Conservation (phyloP, 768 basidiomycete species). For the Leccinum imitatum region DNA sequence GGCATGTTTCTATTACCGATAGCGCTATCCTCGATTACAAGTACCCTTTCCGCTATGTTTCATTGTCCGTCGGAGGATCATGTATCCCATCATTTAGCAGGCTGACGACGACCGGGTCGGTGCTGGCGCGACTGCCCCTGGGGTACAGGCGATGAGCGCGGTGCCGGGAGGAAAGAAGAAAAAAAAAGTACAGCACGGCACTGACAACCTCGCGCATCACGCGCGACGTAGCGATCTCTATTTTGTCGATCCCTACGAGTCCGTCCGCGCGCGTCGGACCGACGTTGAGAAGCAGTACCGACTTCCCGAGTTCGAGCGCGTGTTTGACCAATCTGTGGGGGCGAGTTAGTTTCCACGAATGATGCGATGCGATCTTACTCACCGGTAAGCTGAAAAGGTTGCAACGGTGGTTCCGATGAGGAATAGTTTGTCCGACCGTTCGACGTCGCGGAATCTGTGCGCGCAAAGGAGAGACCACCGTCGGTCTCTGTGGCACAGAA, state of each 20-base stretch:
- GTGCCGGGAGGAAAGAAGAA: not conserved
- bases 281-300: constrained; percentile 78
- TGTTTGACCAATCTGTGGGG: constrained; percentile 68
- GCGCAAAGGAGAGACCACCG: not conserved
- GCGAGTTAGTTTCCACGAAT: not conserved
- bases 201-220: constrained; percentile 68
- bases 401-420: constrained; percentile 89
- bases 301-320: constrained; percentile 72
- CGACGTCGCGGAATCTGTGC: constrained; percentile 55
- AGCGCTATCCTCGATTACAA: constrained; percentile 9
- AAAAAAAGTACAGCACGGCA: constrained; percentile 54
- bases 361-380: not conserved
- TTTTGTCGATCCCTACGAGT: constrained; percentile 66
- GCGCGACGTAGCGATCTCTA: constrained; percentile 73
- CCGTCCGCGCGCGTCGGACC: constrained; percentile 88
- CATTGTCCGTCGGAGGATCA: constrained; percentile 44
- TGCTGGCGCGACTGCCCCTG: constrained; percentile 46
- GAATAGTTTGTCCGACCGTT: constrained; percentile 64
- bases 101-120: constrained; percentile 46
- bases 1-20: constrained; percentile 23
- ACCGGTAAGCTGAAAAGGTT: constrained; percentile 92
- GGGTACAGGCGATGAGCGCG: constrained; percentile 1
- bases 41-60: constrained; percentile 11
- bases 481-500: not conserved
- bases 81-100: constrained; percentile 63